Conservation (phyloP, 106 monocot species). For the Dendrobium catenatum region DNA sequence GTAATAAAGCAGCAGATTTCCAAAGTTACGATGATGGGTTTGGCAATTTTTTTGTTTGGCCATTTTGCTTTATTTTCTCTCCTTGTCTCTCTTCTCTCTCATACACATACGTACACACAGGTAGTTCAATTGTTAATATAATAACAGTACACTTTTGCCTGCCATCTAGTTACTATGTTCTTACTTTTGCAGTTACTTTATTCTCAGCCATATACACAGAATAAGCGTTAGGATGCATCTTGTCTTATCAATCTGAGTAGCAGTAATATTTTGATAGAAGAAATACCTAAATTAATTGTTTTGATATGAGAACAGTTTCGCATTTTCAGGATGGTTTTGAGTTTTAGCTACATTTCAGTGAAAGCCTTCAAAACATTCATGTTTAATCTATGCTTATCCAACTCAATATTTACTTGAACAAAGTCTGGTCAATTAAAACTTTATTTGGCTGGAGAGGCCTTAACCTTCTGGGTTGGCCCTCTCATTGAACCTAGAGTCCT, state of each 20-base stretch:
- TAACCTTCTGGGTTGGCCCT: too few species aligned
- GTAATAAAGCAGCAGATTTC: constrained; percentile 17
- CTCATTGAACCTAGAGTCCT: too few species aligned
- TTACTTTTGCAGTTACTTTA: neutral
- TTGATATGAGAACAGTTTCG: neutral
- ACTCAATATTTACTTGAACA: too few species aligned
- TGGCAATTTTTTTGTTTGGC: neutral
- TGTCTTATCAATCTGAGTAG: neutral
- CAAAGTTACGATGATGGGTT: neutral
- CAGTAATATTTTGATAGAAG: neutral
- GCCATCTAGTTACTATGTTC: neutral
- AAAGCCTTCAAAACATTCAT: too few species aligned
- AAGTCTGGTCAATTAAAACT: too few species aligned
- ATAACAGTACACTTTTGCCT: neutral
- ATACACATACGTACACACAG: neutral
- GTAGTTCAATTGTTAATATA: neutral
- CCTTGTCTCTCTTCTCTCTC: neutral
- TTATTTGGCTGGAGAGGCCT: too few species aligned
- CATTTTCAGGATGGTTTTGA: neutral
- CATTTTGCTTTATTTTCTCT: neutral
- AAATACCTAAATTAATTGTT: neutral
- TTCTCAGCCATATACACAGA: neutral
- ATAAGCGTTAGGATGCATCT: neutral
- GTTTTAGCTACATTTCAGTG: too few species aligned
- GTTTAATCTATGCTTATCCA: too few species aligned